Evolutionary conservation across 2,329 filamentous ascomycete genomes (phyloP).

Genomic region (Lachnellula subtilissima): DNA sequence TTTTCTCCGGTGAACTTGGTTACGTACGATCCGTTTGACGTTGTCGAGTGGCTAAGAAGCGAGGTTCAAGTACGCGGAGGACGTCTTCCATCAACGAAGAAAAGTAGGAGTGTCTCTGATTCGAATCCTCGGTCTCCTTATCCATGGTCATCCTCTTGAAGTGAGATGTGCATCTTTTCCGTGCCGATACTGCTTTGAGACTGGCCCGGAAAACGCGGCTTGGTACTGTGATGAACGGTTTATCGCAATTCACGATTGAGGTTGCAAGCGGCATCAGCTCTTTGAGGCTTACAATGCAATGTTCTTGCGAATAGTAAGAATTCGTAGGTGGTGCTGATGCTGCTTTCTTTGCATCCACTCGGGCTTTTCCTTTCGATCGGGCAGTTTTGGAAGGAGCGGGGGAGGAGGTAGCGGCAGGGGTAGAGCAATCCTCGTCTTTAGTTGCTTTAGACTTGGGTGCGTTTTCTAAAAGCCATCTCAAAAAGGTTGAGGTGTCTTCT

Average conservation of each 20-base stretch:
- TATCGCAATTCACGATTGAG: slow-evolving; percentile 2
- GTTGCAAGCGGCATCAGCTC: slow-evolving; percentile 8
- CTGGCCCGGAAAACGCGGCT: slow-evolving; percentile 9
- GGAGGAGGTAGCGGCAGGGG: not conserved
- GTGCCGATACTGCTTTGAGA: slow-evolving; percentile 8
- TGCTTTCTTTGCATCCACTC: not conserved
- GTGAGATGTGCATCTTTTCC: slow-evolving; percentile 6
- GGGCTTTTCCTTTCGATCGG: not conserved
- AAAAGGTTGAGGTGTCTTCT: not conserved
- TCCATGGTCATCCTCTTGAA: not conserved
- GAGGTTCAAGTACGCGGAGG: slow-evolving; percentile 10
- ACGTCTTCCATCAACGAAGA: slow-evolving; percentile 12
- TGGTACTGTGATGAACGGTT: slow-evolving; percentile 2
- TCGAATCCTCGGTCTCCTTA: slow-evolving; percentile 2
- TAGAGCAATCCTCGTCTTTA: not conserved
- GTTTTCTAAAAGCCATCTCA: not conserved
- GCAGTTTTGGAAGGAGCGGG: not conserved
- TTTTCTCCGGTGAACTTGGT: not conserved
- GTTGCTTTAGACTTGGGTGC: not conserved
- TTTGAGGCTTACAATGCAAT: not conserved
- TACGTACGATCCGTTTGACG: not conserved
- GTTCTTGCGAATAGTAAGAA: not conserved
- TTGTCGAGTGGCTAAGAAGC: not conserved
- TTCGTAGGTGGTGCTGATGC: not conserved
- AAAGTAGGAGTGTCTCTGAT: slow-evolving; percentile 10